A percentile compares a stretch with the other conserved stretches of the same genome.
Conservation (phyloP, 192 early-diverging fungal genomes). For the Borealophlyctis nickersoniae region DNA sequence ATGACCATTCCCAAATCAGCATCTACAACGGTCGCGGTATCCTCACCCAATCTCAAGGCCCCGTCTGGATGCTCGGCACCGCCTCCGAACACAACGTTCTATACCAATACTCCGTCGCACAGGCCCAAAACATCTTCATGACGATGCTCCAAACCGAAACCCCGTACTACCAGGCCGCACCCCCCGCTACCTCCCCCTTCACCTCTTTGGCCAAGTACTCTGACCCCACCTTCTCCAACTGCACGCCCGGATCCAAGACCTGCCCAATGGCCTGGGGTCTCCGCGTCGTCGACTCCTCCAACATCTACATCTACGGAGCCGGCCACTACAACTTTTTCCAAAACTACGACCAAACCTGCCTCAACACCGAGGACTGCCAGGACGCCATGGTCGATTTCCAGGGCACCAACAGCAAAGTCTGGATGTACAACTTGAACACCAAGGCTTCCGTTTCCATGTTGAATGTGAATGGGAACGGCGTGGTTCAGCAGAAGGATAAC, state of each 20-base stretch:
- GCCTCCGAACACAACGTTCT: constrained; percentile 38
- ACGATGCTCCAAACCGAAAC: constrained; percentile 42
- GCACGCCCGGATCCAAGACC: not conserved
- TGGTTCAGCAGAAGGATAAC: not conserved
- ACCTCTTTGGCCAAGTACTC: constrained; percentile 12
- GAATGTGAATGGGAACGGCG: not conserved
- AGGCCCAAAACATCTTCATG: constrained; percentile 35
- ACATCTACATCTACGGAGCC: constrained; percentile 38
- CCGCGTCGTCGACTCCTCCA: constrained; percentile 25
- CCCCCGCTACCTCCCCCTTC: constrained; percentile 28
- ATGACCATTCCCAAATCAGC: constrained; percentile 18
- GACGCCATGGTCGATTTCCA: constrained; percentile 9
- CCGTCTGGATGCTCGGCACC: constrained; percentile 40
- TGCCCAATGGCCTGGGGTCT: constrained; percentile 38
- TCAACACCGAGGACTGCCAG: constrained; percentile 31
- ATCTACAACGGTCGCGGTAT: constrained; percentile 42
- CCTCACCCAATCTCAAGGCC: constrained; percentile 28
- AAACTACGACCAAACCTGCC: constrained; percentile 34
- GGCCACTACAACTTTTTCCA: constrained; percentile 46
- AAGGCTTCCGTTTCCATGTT: constrained; percentile 8
- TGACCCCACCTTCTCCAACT: constrained; percentile 35
- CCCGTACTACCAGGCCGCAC: constrained; percentile 38
- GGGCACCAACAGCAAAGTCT: not conserved
- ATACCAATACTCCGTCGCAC: constrained; percentile 39
- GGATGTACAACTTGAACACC: constrained; percentile 1